These are phyloP conservation scores for Globisporangium acanthophoron DNA, from an alignment of 352 stramenopile species.

Conservation along the genomic window DNA sequence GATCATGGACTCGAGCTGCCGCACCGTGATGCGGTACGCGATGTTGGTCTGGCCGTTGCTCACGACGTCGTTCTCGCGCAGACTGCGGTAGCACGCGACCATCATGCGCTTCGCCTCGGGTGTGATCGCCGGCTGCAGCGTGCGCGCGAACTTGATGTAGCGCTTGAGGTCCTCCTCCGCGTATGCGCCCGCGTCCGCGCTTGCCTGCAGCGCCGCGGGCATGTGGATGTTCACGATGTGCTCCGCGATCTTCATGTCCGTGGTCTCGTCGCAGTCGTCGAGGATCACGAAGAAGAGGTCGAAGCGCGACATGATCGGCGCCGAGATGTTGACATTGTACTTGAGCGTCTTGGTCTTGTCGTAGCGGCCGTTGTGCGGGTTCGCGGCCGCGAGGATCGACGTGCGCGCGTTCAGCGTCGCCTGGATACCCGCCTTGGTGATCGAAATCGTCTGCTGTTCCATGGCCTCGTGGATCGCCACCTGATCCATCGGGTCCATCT, in stretches of 20 bases:
- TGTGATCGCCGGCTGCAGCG: slow-evolving; percentile 65
- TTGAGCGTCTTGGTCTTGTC: slow-evolving; percentile 89
- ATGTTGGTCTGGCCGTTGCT: slow-evolving; percentile 92
- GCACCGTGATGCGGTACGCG: slow-evolving; percentile 98
- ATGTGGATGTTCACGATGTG: slow-evolving; percentile 98
- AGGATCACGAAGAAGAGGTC: slow-evolving; percentile 99
- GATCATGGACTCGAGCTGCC: slow-evolving; percentile 98
- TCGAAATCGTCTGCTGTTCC: slow-evolving; percentile 99
- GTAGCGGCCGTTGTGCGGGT: slow-evolving; percentile 95
- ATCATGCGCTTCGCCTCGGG: slow-evolving; percentile 86
- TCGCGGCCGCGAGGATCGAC: slow-evolving; percentile 99
- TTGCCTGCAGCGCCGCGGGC: slow-evolving; percentile 43
- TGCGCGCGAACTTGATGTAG: slow-evolving; percentile 92
- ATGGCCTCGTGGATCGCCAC: slow-evolving; percentile 99
- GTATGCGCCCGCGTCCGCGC: slow-evolving; percentile 31
- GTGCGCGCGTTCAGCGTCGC: slow-evolving; percentile 98
- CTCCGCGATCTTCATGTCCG: slow-evolving; percentile 93
- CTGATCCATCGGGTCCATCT: slow-evolving; percentile 97
- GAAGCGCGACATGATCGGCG: slow-evolving; percentile 98
- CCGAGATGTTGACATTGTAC: slow-evolving; percentile 89
- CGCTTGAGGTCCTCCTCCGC: slow-evolving; percentile 88
- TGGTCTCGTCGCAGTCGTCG: slow-evolving; percentile 96
- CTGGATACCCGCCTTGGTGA: slow-evolving; percentile 99
- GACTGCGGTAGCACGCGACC: slow-evolving; percentile 96
- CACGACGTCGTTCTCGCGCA: slow-evolving; percentile 95